Percentiles rank a stretch among this genome's conserved stretches.
Evolutionary conservation across 2,329 filamentous ascomycete genomes (phyloP).

Genomic region (Colletotrichum sp.): DNA sequence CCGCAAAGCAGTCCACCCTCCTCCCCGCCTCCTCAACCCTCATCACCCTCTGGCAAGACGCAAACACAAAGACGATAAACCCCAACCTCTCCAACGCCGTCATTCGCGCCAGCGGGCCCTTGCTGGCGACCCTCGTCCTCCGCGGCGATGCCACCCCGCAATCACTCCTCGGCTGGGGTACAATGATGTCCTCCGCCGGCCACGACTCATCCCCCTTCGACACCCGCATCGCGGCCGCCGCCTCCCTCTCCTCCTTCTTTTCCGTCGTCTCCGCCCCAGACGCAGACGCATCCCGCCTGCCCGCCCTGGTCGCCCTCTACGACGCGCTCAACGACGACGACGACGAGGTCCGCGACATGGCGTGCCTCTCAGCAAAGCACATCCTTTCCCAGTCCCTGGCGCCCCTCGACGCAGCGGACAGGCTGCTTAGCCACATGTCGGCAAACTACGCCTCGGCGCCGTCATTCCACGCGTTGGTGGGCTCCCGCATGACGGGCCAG

Average conservation of each 20-base stretch:
- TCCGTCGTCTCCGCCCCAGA: slow-evolving; percentile 27
- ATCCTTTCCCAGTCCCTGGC: slow-evolving; percentile 53
- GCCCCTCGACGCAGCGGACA: slow-evolving; percentile 50
- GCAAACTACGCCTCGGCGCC: slow-evolving; percentile 34
- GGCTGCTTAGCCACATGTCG: slow-evolving; percentile 49
- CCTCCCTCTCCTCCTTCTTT: slow-evolving; percentile 60
- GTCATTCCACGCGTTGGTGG: slow-evolving; percentile 45
- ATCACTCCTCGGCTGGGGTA: slow-evolving; percentile 49
- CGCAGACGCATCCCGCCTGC: slow-evolving; percentile 46
- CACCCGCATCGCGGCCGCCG: slow-evolving; percentile 63
- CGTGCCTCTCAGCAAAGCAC: slow-evolving; percentile 52
- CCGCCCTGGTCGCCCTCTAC: slow-evolving; percentile 71
- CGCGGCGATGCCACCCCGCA: slow-evolving; percentile 12
- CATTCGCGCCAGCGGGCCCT: slow-evolving; percentile 50
- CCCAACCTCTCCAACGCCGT: slow-evolving; percentile 55
- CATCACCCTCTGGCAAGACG: slow-evolving; percentile 42
- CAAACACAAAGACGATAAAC: slow-evolving; percentile 44
- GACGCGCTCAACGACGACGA: slow-evolving; percentile 88
- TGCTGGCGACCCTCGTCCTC: slow-evolving; percentile 41
- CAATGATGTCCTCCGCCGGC: slow-evolving; percentile 43
- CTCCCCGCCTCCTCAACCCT: slow-evolving; percentile 40
- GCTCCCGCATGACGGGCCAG: slow-evolving; percentile 46
- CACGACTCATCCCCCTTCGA: slow-evolving; percentile 60
- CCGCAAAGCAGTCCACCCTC: slow-evolving; percentile 20
- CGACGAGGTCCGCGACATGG: slow-evolving; percentile 78